Evolutionary conservation across 2,329 filamentous ascomycete genomes (phyloP), one percentile per base, ranked within the genome.

Genomic region (Fusarium proliferatum): DNA sequence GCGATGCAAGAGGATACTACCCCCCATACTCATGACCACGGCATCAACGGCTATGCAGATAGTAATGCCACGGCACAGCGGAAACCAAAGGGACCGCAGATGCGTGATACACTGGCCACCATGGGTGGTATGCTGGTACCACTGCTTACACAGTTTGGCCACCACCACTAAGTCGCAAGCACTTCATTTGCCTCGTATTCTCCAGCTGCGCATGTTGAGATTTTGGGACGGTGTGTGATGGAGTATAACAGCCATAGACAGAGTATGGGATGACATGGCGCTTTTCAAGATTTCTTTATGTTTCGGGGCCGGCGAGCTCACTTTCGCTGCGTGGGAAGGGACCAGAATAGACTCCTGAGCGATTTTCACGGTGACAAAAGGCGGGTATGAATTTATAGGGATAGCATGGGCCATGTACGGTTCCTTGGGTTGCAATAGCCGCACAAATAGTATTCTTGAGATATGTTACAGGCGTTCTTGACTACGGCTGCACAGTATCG

Each of bases 1-100:
- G 95, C 95, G 2, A 97, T 98, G 94, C 94, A 97, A 80, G 95
- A 97, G 78, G 89, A 91, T 28, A 85, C 86, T 58, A 82, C 83
- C 13, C 80, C 83, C 4, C 86, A 91, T 71, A 85, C 56, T n/a
- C 71, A 74, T 19, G 72, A 90, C n/a, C 85, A 88, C 64, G 82
- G 80, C 9, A 79, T 82, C 41, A 90, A 91, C 70, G 87, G 90
- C 58, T 90, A 89, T 78, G 77, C 84, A 11, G 89, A 91, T 26
- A 83, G 83, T 6, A 82, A 80, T 53, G 77, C 81, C 21, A 64
- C 80, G 41, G 77, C 84, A 45, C 86, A 88, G 78, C 84, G 86
- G 65, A 88, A 88, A 79, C 82, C 87, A 62, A 83, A 83, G 56
- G 88, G 88, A 39, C 89, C 89, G 21, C 87, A 90, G 78, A 87